A percentile compares a stretch with the other conserved stretches of the same genome.
phyloP scores from a whole-genome alignment of 345 rosid species.

The Leavenworthia alabamica region DNA sequence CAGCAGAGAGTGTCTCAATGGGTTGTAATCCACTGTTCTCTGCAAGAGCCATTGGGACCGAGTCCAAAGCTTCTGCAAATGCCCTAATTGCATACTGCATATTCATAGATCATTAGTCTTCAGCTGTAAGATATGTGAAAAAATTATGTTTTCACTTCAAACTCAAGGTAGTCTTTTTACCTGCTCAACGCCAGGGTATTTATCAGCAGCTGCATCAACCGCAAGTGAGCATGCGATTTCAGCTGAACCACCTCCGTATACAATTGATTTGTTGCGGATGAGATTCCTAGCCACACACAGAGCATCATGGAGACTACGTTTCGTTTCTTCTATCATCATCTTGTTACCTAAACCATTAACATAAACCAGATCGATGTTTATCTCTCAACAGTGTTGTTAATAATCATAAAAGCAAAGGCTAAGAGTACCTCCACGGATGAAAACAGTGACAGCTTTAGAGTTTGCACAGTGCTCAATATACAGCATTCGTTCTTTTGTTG shows the following conservation, averaged over 20 bases:
- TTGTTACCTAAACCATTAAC: no score
- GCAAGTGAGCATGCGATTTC: constrained; percentile 87
- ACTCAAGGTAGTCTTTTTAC: no score
- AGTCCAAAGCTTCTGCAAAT: constrained; percentile 83
- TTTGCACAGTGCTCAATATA: no score
- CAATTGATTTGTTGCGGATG: not conserved
- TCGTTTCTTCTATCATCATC: constrained; percentile 95
- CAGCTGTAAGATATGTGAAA: no score
- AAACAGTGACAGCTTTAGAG: no score
- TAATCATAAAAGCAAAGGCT: no score
- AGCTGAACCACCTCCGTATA: constrained; percentile 57
- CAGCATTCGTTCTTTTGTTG: constrained; percentile 51
- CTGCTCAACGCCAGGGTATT: constrained; percentile 83
- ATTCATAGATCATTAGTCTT: no score
- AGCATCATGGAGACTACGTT: constrained; percentile 48
- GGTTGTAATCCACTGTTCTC: constrained; percentile 92
- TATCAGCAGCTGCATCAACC: constrained; percentile 80
- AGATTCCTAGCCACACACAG: not conserved
- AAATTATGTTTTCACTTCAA: no score
- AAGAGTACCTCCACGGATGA: no score
- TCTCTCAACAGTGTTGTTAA: no score
- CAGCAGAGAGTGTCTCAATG: constrained; percentile 77
- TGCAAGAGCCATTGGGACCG: constrained; percentile 84
- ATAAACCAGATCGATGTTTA: no score
- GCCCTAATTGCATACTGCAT: constrained; percentile 86